These are phyloP conservation scores for Neocatenulostroma microsporum DNA, from an alignment of 2,329 filamentous ascomycete genomes.

Conservation along the genomic window DNA sequence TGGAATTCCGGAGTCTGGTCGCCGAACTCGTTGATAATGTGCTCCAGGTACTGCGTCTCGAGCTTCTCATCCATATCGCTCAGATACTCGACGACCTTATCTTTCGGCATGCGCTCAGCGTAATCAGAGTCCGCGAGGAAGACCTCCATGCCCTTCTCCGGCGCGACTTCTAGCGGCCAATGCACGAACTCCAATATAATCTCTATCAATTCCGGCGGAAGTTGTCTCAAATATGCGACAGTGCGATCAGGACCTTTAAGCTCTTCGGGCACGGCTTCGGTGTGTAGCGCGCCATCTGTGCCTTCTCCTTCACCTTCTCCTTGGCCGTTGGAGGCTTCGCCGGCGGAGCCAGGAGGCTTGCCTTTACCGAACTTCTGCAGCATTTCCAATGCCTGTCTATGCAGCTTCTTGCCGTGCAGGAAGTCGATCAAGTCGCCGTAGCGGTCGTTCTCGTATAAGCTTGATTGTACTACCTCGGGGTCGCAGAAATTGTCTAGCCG, in stretches of 20 bases:
- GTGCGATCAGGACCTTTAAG: conserved; percentile 78
- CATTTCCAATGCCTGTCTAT: conserved; percentile 75
- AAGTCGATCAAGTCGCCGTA: conserved; percentile 98
- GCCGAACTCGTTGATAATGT: conserved; percentile 79
- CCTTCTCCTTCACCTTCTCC: conserved; percentile 40
- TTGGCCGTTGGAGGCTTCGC: no score
- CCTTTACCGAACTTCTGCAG: conserved; percentile 68
- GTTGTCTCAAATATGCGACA: conserved; percentile 78
- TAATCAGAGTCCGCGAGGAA: conserved; percentile 93
- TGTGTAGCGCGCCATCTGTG: no score
- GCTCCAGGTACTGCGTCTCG: conserved; percentile 77
- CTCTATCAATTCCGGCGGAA: conserved; percentile 81
- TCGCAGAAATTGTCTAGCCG: conserved; percentile 97
- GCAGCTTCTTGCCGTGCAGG: conserved; percentile 87
- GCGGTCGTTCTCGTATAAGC: conserved; percentile 75
- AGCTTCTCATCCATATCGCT: conserved; percentile 60
- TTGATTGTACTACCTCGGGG: conserved; percentile 88
- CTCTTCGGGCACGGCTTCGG: conserved; percentile 39
- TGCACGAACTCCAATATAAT: conserved; percentile 84
- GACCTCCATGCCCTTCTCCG: conserved; percentile 77
- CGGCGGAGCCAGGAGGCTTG: no score
- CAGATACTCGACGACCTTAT: conserved; percentile 67
- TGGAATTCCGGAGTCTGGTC: conserved; percentile 83
- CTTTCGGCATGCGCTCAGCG: conserved; percentile 76
- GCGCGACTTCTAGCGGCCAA: conserved; percentile 71